A percentile compares a stretch with the other conserved stretches of the same genome.
These are phyloP conservation scores for Podospora appendiculata DNA, from an alignment of 495 filamentous ascomycete species.

Conservation along the genomic window DNA sequence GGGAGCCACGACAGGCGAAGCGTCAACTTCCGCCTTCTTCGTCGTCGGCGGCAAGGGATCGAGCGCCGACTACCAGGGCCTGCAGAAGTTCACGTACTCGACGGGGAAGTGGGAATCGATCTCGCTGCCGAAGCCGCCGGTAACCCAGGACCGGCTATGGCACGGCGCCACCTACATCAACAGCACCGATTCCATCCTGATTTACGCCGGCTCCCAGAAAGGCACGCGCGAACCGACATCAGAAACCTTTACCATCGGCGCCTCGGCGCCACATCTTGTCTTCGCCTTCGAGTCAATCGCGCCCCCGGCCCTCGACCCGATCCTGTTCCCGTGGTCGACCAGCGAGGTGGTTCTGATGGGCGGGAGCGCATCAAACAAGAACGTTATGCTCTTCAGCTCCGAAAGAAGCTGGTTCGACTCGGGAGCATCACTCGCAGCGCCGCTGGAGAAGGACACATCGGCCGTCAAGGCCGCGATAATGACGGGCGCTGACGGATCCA, in stretches of 20 bases:
- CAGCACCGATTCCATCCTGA: conserved; percentile 59
- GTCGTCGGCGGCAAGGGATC: conserved; percentile 69
- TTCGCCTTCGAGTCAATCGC: conserved; percentile 45
- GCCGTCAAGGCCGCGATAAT: conserved; percentile 54
- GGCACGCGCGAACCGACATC: conserved; percentile 48
- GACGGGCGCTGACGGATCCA: conserved; percentile 66
- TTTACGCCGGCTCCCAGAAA: conserved; percentile 71
- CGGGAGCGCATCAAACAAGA: conserved; percentile 55
- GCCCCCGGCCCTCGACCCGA: conserved; percentile 57
- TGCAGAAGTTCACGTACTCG: conserved; percentile 79
- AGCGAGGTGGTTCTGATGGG: conserved; percentile 69
- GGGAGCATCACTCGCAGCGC: conserved; percentile 48
- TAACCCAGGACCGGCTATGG: conserved; percentile 59
- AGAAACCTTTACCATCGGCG: conserved; percentile 68
- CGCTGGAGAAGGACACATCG: conserved; percentile 45
- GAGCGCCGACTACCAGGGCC: conserved; percentile 55
- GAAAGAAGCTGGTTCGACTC: conserved; percentile 54
- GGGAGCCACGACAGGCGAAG: conserved; percentile 50
- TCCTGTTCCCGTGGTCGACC: conserved; percentile 70
- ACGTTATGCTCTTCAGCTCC: conserved; percentile 57
- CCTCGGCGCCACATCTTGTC: conserved; percentile 51
- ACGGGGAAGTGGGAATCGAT: conserved; percentile 69
- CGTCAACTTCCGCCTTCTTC: conserved; percentile 56
- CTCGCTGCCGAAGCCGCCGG: conserved; percentile 30
- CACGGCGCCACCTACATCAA: conserved; percentile 76